A percentile compares a stretch with the other conserved stretches of the same genome.
Evolutionary conservation across 2,329 filamentous ascomycete genomes (phyloP).

Genomic region (Pestalotiopsis sp.): DNA sequence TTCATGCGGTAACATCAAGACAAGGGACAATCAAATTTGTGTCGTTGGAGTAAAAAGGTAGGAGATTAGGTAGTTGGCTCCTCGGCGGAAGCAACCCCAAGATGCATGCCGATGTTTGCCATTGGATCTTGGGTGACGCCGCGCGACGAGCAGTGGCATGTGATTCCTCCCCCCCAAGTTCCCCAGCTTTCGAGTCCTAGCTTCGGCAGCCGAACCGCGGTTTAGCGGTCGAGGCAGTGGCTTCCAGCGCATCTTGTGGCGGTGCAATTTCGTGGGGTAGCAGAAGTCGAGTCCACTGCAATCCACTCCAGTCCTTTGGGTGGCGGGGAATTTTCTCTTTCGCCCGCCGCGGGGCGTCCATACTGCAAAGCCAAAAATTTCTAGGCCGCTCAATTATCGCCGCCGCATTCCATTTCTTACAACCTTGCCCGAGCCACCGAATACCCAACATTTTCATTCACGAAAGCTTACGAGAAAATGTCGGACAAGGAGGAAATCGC

Average conservation of each 20-base stretch:
- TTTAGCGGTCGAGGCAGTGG: not conserved
- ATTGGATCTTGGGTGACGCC: conserved; percentile 11
- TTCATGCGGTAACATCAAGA: not conserved
- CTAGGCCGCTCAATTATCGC: not conserved
- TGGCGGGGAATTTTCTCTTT: conserved; percentile 6
- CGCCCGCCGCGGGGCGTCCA: not conserved
- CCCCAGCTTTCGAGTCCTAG: conserved; percentile 8
- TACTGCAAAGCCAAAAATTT: not conserved
- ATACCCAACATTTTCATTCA: not conserved
- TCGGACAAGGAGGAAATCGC: conserved; percentile 63
- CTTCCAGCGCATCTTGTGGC: not conserved
- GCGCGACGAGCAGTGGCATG: conserved; percentile 10
- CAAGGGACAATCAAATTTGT: not conserved
- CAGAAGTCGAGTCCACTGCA: not conserved
- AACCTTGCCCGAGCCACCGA: not conserved
- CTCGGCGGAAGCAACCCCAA: conserved; percentile 9
- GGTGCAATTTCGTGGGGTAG: conserved; percentile 4
- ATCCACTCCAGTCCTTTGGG: too few species aligned
- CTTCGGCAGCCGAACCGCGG: not conserved
- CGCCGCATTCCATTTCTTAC: not conserved
- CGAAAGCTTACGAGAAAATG: conserved; percentile 41
- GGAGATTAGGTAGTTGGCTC: not conserved
- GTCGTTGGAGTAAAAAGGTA: not conserved
- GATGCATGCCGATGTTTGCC: conserved; percentile 3
- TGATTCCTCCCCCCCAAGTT: conserved; percentile 13